Percentiles rank a stretch among this genome's conserved stretches.
These are phyloP conservation scores for Hysterangium stoloniferum DNA, from an alignment of 768 basidiomycete species.

Conservation along the genomic window DNA sequence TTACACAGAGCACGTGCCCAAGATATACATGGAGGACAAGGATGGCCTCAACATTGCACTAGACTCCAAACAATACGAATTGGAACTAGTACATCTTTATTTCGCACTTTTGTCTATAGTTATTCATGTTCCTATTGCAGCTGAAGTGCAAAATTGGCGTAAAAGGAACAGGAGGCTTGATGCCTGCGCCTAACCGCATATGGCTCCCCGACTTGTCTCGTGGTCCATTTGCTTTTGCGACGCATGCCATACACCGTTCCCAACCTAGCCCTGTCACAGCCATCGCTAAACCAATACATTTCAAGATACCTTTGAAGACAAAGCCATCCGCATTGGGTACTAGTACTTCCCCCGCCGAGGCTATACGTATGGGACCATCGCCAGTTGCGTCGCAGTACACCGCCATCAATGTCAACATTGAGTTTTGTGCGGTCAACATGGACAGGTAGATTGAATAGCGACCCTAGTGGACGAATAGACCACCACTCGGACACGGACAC, in stretches of 20 bases:
- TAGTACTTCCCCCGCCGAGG: background rate
- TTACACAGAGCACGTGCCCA: conserved; percentile 56
- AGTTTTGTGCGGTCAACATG: background rate
- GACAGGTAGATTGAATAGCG: background rate
- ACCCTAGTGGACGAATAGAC: too few relatives aligned
- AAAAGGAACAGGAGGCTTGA: conserved; percentile 46
- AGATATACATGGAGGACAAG: conserved; percentile 68
- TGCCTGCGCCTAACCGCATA: conserved; percentile 36
- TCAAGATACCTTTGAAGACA: conserved; percentile 1
- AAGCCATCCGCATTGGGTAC: background rate
- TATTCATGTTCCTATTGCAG: conserved; percentile 24
- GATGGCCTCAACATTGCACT: conserved; percentile 80
- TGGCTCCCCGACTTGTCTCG: conserved; percentile 28
- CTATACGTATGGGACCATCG: background rate
- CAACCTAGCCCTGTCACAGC: conserved; percentile 49
- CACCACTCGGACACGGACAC: too few relatives aligned
- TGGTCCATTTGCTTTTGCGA: conserved; percentile 45
- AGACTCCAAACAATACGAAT: conserved; percentile 90
- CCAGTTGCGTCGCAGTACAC: background rate
- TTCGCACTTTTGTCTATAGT: conserved; percentile 18
- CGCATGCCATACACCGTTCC: conserved; percentile 44
- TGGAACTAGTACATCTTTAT: conserved; percentile 70
- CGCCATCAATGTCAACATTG: background rate
- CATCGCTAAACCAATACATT: conserved; percentile 21
- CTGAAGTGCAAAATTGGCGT: conserved; percentile 56